Evolutionary conservation across 140 eudicot species (phyloP), one percentile per base, ranked within the genome.

Genomic region (Oenanthe javanica): DNA sequence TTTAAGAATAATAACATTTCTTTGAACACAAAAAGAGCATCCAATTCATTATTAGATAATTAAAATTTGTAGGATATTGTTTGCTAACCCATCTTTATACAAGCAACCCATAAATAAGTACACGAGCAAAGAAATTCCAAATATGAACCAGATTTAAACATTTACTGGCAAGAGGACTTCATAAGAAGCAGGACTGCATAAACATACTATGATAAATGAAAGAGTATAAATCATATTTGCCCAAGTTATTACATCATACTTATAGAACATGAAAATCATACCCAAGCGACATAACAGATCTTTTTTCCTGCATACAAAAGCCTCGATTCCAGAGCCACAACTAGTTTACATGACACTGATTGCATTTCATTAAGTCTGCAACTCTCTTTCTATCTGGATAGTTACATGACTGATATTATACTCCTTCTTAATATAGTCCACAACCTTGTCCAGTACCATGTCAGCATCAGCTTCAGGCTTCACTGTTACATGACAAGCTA

Each of bases 381-480:
- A 75, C 46, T 90, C 96, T 71, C 96, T 89, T 78, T 94, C 98
- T 47, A 94, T 89, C 82, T 94, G 98, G 72, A 94, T 92, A 0
- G 98, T 94, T 2, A 94, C 98, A 80, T 94, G 97, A 48, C 97
- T 92, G 52, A 94, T 94, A 36, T 94, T 94, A 77, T 92, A 90
- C 78, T 94, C 98, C 81, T 90, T 79, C 76, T 83, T 90, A 9
- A 94, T 92, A 72, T 94, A 94, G 25, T 86, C 96, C 36, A 92
- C 86, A 38, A 94, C 98, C 40, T 94, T 94, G 81, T 94, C 97
- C 48, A 94, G 84, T 79, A 87, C 96, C 91, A 89, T 14, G 77
- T 94, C 97, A 38, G 97, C 93, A 80, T 91, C 91, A 0, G 97
- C 97, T 25, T 92, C 94, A 13, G 86, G 96, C 78, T 84, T 85